These are phyloP conservation scores for Mycena vulgaris DNA, from an alignment of 768 basidiomycete species.

Conservation along the genomic window DNA sequence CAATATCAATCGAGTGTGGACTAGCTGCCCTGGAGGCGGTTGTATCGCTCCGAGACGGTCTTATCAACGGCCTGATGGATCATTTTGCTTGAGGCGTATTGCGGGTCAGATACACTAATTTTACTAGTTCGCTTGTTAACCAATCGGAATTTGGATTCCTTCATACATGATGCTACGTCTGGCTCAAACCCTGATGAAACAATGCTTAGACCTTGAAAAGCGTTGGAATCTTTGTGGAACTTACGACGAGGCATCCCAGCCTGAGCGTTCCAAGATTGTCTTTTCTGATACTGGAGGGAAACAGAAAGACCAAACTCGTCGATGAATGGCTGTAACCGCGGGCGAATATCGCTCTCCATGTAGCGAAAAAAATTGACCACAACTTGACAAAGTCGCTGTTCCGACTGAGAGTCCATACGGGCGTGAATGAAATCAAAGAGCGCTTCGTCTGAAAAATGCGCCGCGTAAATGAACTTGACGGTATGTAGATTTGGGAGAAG, in stretches of 20 bases:
- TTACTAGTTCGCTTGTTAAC: background rate
- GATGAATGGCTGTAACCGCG: background rate
- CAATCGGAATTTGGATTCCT: background rate
- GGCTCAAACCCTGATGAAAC: no score
- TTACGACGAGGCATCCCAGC: no score
- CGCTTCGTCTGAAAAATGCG: slow-evolving; percentile 2
- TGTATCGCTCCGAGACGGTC: slow-evolving; percentile 55
- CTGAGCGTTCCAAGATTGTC: no score
- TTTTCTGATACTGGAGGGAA: background rate
- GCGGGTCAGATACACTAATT: background rate
- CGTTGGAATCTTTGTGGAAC: no score
- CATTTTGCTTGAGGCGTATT: slow-evolving; percentile 48
- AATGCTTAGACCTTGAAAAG: no score
- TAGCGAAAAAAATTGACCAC: background rate
- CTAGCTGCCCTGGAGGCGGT: slow-evolving; percentile 63
- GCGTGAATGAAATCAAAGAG: background rate
- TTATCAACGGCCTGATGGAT: slow-evolving; percentile 55
- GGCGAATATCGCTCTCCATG: background rate
- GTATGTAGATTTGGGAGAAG: background rate
- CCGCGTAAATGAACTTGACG: background rate
- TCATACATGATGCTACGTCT: background rate
- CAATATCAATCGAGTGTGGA: slow-evolving; percentile 59
- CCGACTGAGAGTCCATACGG: slow-evolving; percentile 7
- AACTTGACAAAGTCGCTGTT: background rate
- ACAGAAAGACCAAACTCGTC: background rate